A percentile compares a stretch with the other conserved stretches of the same genome.
Conservation (phyloP, 306 rosid species). For the Luffa acutangula region DNA sequence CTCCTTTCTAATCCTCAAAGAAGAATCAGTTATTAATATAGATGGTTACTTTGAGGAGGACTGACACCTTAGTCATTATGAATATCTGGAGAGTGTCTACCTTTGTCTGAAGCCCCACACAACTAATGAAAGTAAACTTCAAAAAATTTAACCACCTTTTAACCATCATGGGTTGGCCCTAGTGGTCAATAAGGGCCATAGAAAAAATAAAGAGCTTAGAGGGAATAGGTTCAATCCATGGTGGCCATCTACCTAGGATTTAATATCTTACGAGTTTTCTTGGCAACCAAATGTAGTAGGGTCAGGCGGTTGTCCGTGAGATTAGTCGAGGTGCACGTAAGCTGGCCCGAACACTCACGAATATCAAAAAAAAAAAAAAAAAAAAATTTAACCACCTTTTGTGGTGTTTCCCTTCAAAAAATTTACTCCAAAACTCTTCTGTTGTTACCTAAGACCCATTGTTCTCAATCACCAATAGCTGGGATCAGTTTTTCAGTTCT, state of each 20-base stretch:
- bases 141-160: background rate
- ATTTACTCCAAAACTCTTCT: background rate
- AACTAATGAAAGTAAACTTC: background rate
- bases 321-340: too few relatives aligned
- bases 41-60: background rate
- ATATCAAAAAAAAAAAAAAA: too few relatives aligned
- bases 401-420: background rate
- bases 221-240: too few relatives aligned
- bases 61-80: background rate
- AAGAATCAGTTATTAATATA: background rate
- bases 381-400: background rate
- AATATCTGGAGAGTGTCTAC: background rate
- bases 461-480: background rate
- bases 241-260: too few relatives aligned
- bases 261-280: too few relatives aligned
- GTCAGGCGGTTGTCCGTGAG: too few relatives aligned
- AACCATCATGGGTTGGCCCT: too few relatives aligned
- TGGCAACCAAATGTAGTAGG: too few relatives aligned
- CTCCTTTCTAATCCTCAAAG: background rate
- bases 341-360: too few relatives aligned
- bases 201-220: too few relatives aligned
- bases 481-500: background rate
- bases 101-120: background rate
- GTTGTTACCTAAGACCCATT: background rate
- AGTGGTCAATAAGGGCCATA: too few relatives aligned